Base-by-base conservation (phyloP, 140 eudicot species). In the Bidens hawaiensis region DNA sequence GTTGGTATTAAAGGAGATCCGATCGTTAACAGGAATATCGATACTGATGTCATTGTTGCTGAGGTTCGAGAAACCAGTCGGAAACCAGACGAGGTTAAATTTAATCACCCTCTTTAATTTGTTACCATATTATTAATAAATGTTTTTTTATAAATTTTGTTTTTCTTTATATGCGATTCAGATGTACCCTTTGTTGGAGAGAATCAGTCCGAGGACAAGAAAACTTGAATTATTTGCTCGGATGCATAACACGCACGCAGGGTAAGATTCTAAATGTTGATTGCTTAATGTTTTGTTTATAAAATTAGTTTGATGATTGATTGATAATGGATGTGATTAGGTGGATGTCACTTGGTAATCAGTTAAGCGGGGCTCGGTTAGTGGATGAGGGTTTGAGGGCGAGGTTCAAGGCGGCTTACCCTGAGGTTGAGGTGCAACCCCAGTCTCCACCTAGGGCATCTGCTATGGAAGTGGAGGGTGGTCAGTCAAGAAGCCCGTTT, bases 21-120 rank as follows among this genome's bases (percentile, higher is more conserved):
- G 8, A 79, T 76, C 45, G 97, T 94, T 5, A 94, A 94, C 70
- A 85, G 99, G 76, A 94, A 88, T 66, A 94, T 94, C 24, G 99
- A 94, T 63, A 94, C 99, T 22, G 99, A 94, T 83, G 99, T 94
- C 70, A 75, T 94, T 68, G 99, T 94, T 53, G 99, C 99, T 23
- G 99, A 94, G 75, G 99, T 94, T 73, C 90, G 99, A 59, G 99
- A 94, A 87, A 94, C 99, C 28, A 94, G 99, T n/a, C 99, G 99
- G 4, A 88, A 94, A 65, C 99, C 99, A 67, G 97, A 94, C 22
- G 99, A 94, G 97, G 99, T 56, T 3, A 15, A 46, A 11, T 33
- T 34, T 8, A 56, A n/a, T 19, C 8, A 3, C 8, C 1, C 0
- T 12, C 8, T 40, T 51, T 28, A 58, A 2, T 52, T 47, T 42